Evolutionary conservation across 208 protist genomes (phyloP).

Genomic region (Spongospora subterranea): DNA sequence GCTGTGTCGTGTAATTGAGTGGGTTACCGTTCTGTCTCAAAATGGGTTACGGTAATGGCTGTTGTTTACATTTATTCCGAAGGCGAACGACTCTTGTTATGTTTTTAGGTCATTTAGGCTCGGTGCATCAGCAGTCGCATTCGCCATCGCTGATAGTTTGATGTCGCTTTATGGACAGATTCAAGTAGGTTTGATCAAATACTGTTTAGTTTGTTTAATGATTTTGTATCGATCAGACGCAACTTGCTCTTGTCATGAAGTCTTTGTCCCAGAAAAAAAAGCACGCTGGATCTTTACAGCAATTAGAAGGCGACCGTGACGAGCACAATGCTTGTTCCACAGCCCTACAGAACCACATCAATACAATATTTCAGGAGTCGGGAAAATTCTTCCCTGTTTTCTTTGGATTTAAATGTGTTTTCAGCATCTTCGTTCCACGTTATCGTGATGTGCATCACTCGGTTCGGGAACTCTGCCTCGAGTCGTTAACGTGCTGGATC

Average conservation of each 20-base stretch:
- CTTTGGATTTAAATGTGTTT: not conserved
- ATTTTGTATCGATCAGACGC: conserved; percentile 7
- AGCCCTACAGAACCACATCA: not conserved
- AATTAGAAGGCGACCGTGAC: not conserved
- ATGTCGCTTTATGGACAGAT: conserved; percentile 16
- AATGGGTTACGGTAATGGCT: not conserved
- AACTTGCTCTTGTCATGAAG: not conserved
- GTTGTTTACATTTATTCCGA: not conserved
- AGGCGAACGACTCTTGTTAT: not conserved
- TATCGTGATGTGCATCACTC: conserved; percentile 8
- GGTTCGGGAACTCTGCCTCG: not conserved
- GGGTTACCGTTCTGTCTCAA: not conserved
- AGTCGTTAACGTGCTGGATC: not conserved
- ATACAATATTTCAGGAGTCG: conserved; percentile 11
- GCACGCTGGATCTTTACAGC: not conserved
- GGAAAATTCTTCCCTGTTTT: too few species aligned
- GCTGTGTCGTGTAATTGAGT: not conserved
- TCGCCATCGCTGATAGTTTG: not conserved
- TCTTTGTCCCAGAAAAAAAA: conserved; percentile 7
- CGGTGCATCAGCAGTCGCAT: not conserved
- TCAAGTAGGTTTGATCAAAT: not conserved
- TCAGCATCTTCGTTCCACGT: conserved; percentile 3
- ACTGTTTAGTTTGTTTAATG: not conserved
- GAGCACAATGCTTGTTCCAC: not conserved
- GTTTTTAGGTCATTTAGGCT: not conserved